phyloP scores from a whole-genome alignment of 2,329 filamentous ascomycete genomes.

The Exophiala sp. region DNA sequence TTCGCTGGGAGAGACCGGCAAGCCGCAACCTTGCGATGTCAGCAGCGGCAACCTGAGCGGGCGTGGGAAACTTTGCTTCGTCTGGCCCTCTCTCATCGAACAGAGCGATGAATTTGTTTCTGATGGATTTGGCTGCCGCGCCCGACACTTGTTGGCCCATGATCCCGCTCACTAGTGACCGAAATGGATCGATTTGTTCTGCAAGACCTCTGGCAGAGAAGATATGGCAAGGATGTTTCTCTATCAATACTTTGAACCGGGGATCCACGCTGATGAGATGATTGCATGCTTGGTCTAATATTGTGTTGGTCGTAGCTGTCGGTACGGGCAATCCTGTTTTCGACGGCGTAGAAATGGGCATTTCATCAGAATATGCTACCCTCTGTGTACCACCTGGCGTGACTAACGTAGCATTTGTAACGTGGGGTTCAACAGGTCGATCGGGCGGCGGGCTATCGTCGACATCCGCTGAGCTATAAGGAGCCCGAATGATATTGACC shows the following conservation, averaged over 20 bases:
- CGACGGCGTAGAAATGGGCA: conserved; percentile 37
- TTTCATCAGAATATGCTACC: conserved; percentile 43
- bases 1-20: conserved; percentile 85
- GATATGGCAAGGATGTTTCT: conserved; percentile 66
- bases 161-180: conserved; percentile 74
- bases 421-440: conserved; percentile 44
- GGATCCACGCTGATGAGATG: conserved; percentile 69
- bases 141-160: conserved; percentile 96
- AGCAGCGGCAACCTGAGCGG: conserved; percentile 61
- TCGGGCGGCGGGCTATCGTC: conserved; percentile 39
- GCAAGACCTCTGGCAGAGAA: conserved; percentile 79
- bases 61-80: conserved; percentile 61
- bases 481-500: conserved; percentile 43
- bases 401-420: conserved; percentile 46
- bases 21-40: conserved; percentile 65
- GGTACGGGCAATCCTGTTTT: conserved; percentile 38
- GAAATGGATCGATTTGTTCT: conserved; percentile 83
- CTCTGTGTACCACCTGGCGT: conserved; percentile 43
- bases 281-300: conserved; percentile 68
- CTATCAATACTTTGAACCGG: conserved; percentile 64
- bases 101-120: conserved; percentile 71
- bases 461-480: conserved; percentile 39
- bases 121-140: conserved; percentile 83
- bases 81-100: conserved; percentile 49
- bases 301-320: conserved; percentile 59